phyloP scores from a whole-genome alignment of 2,329 filamentous ascomycete genomes.

The Proliferodiscus dingleyae region DNA sequence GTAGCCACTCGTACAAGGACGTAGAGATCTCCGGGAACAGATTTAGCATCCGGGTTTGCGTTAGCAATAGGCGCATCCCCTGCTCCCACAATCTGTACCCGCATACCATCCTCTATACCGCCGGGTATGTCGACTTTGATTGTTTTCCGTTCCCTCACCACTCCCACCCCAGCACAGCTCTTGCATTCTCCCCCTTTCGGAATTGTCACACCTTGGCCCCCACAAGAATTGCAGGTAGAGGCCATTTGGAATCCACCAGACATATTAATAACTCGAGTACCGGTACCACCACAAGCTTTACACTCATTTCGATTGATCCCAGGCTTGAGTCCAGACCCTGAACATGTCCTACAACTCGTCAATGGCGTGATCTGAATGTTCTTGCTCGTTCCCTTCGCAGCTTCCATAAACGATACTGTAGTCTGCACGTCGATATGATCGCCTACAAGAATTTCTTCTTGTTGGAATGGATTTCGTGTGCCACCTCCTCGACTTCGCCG shows the following conservation, averaged over 20 bases:
- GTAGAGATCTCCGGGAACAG: constrained; percentile 81
- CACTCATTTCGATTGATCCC: constrained; percentile 71
- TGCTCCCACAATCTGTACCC: constrained; percentile 75
- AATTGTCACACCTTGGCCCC: constrained; percentile 69
- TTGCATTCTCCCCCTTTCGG: constrained; percentile 78
- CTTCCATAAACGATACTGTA: constrained; percentile 92
- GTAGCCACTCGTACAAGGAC: constrained; percentile 85
- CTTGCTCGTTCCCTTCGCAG: constrained; percentile 84
- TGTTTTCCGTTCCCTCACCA: constrained; percentile 75
- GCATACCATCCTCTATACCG: constrained; percentile 95
- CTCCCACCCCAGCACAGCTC: constrained; percentile 76
- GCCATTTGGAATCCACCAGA: constrained; percentile 95
- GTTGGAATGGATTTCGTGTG: constrained; percentile 65
- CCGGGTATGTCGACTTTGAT: constrained; percentile 89
- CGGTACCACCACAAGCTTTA: constrained; percentile 77
- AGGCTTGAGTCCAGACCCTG: constrained; percentile 77
- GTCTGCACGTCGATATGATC: constrained; percentile 94
- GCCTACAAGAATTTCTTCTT: constrained; percentile 78
- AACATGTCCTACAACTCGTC: constrained; percentile 75
- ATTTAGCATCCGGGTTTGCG: constrained; percentile 56
- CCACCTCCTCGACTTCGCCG: constrained; percentile 43
- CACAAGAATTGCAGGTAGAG: constrained; percentile 77
- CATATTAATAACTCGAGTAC: constrained; percentile 82
- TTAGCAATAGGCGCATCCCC: constrained; percentile 81
- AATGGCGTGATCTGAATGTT: constrained; percentile 83